Percentiles rank a stretch among this genome's conserved stretches.
phyloP scores from a whole-genome alignment of 2,329 filamentous ascomycete genomes.

The Orbilia quercus region DNA sequence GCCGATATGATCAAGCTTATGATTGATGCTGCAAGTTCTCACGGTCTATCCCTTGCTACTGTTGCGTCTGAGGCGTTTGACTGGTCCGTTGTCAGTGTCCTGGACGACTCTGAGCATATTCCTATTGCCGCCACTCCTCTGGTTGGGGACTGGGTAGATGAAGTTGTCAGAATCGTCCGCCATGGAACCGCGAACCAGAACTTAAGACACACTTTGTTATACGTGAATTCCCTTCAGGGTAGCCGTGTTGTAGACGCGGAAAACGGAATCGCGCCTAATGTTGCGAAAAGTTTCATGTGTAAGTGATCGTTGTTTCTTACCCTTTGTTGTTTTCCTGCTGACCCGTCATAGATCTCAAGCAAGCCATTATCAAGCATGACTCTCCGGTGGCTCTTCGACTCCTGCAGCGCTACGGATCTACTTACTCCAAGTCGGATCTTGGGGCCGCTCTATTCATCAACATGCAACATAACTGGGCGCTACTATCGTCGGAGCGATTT shows the following conservation, averaged over 20 bases:
- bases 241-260: slow-evolving; percentile 28
- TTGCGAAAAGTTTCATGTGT: slow-evolving; percentile 42
- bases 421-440: slow-evolving; percentile 42
- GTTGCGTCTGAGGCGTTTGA: slow-evolving; percentile 46
- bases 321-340: not conserved
- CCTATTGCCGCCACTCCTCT: slow-evolving; percentile 37
- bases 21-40: slow-evolving; percentile 32
- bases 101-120: slow-evolving; percentile 42
- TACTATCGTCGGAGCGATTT: slow-evolving; percentile 11
- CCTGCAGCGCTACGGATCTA: slow-evolving; percentile 35
- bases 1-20: slow-evolving; percentile 44
- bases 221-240: slow-evolving; percentile 27
- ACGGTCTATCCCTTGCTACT: slow-evolving; percentile 23
- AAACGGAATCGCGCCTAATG: not conserved
- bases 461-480: slow-evolving; percentile 35
- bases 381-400: slow-evolving; percentile 28
- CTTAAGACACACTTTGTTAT: slow-evolving; percentile 22
- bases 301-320: not conserved
- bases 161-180: slow-evolving; percentile 21
- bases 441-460: slow-evolving; percentile 43
- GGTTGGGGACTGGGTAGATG: slow-evolving; percentile 40
- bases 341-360: slow-evolving; percentile 34
- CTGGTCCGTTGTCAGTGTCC: slow-evolving; percentile 43
- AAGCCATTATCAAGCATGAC: slow-evolving; percentile 42
- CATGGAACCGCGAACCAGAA: slow-evolving; percentile 27